Evolutionary conservation across 192 early-diverging fungal genomes (phyloP).

Genomic region (Oehlia diaphana): DNA sequence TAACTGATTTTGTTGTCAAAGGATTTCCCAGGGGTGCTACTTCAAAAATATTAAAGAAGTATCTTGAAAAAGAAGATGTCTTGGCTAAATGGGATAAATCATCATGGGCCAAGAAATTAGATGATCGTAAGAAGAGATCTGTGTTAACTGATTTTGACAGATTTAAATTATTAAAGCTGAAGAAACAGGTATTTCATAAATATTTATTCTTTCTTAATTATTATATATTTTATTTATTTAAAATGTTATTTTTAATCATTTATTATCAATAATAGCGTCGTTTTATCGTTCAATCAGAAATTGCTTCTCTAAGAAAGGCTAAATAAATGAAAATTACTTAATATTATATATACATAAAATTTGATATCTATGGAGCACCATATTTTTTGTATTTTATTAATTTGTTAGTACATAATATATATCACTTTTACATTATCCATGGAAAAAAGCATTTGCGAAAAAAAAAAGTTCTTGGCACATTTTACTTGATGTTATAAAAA

Average conservation of each 20-base stretch:
- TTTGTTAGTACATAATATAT: no score
- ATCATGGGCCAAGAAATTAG: slow-evolving; percentile 96
- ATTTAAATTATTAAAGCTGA: slow-evolving; percentile 95
- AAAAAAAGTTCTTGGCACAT: no score
- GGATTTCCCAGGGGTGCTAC: slow-evolving; percentile 82
- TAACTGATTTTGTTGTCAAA: slow-evolving; percentile 89
- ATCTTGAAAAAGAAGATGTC: slow-evolving; percentile 83
- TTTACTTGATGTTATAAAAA: no score
- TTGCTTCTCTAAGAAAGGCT: not conserved
- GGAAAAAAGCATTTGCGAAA: no score
- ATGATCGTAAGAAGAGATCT: slow-evolving; percentile 73
- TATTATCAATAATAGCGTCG: not conserved
- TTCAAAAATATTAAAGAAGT: slow-evolving; percentile 72
- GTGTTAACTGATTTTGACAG: slow-evolving; percentile 92
- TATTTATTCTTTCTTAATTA: not conserved
- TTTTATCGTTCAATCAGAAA: not conserved
- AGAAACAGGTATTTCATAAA: slow-evolving; percentile 49
- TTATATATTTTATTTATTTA: not conserved
- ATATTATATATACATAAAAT: not conserved
- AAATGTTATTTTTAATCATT: not conserved
- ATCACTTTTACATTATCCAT: no score
- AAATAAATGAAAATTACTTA: not conserved
- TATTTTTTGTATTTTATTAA: no score
- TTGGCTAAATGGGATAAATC: slow-evolving; percentile 83
- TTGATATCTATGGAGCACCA: no score